These are phyloP conservation scores for Dryas alaskensis DNA, from an alignment of 306 rosid species.

Conservation along the genomic window DNA sequence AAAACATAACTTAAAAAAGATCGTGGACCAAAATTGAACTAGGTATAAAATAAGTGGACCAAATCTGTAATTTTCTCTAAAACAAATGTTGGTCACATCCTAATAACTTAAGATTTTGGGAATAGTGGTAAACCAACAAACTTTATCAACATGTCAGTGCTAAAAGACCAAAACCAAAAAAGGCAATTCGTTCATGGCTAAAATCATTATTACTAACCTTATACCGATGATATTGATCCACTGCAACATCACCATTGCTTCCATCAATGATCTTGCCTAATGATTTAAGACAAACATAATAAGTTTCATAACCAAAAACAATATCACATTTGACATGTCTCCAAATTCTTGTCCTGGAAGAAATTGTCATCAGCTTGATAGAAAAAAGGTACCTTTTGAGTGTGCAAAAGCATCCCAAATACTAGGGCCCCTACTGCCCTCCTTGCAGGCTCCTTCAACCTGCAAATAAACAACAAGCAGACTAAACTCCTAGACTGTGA, in stretches of 20 bases:
- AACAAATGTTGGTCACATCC: no score
- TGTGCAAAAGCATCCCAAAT: slow-evolving; percentile 92
- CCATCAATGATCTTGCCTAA: slow-evolving; percentile 66
- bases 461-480: slow-evolving; percentile 35
- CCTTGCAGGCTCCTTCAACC: slow-evolving; percentile 84
- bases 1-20: no score
- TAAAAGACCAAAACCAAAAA: slow-evolving; percentile 1
- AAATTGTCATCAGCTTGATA: slow-evolving; percentile 3
- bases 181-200: slow-evolving; percentile 1
- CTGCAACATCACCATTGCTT: slow-evolving; percentile 86
- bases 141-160: background rate
- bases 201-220: slow-evolving; percentile 49
- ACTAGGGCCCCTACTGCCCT: slow-evolving; percentile 80
- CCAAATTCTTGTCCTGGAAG: background rate
- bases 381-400: slow-evolving; percentile 42
- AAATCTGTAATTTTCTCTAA: no score
- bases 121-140: no score
- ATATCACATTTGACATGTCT: background rate
- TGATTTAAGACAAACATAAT: slow-evolving; percentile 27
- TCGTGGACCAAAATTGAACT: no score
- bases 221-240: slow-evolving; percentile 84
- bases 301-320: slow-evolving; percentile 15
- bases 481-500: slow-evolving; percentile 12
- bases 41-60: no score
- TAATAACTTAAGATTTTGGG: no score